Conservation (phyloP, 1,139 yeast species). For the Kazachstania sp. region DNA sequence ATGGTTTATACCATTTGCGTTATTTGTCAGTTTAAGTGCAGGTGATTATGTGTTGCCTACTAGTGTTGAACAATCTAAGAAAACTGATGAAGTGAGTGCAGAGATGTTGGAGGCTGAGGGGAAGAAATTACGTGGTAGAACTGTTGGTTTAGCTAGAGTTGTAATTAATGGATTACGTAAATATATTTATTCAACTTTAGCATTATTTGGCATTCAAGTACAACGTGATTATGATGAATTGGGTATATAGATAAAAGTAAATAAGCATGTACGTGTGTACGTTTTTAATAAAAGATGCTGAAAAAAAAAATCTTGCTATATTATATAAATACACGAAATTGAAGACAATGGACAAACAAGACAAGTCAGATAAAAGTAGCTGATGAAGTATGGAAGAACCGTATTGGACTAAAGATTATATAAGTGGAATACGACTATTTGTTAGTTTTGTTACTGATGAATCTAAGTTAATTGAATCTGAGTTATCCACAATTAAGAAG, state of each 20-base stretch:
- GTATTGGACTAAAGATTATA: constrained; percentile 17
- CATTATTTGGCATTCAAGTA: constrained; percentile 54
- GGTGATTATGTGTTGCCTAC: constrained; percentile 81
- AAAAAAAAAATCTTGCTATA: neutral
- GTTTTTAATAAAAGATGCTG: neutral
- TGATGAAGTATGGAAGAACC: constrained; percentile 21
- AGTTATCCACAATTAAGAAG: constrained; percentile 13
- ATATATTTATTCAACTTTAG: constrained; percentile 39
- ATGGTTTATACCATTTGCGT: constrained; percentile 90
- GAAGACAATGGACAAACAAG: too few relatives aligned
- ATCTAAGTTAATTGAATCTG: constrained; percentile 12
- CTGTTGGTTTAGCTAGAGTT: constrained; percentile 55
- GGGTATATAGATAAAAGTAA: too few relatives aligned
- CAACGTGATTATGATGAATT: constrained; percentile 52
- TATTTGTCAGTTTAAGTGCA: constrained; percentile 87
- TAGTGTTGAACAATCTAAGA: constrained; percentile 24
- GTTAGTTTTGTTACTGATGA: constrained; percentile 15
- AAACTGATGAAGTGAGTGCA: constrained; percentile 17
- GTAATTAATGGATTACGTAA: constrained; percentile 49
- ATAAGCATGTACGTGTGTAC: too few relatives aligned
- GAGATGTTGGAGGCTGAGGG: constrained; percentile 24
- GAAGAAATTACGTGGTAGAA: constrained; percentile 30
- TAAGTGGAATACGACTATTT: constrained; percentile 25
- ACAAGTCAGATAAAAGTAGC: too few relatives aligned
- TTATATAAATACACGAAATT: too few relatives aligned